Evolutionary conservation across 2,329 filamentous ascomycete genomes (phyloP), one percentile per base, ranked within the genome.

Genomic region (Calonectria hawksworthii): DNA sequence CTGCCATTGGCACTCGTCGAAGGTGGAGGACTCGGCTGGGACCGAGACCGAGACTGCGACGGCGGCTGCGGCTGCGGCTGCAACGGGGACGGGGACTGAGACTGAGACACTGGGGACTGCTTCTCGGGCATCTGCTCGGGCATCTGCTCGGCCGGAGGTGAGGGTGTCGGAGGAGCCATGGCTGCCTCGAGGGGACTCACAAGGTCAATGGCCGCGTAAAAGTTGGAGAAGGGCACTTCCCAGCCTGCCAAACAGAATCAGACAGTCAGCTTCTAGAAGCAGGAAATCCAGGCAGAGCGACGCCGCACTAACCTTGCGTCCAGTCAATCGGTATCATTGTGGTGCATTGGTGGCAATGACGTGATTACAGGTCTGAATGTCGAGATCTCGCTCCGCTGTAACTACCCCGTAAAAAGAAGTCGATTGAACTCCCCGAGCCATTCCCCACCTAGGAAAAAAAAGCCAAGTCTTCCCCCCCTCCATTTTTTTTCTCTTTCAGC

Each of bases 321-420:
- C 73, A 70, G 52, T 61, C 75, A 52, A 30, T 68, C 67, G 68
- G 74, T 56, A 74, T 66, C 65, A 41, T 70, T 11, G 28, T 59
- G 52, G 52, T 74, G 72, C 41, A 70, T 70, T 70, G 72, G 67
- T n/a, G 64, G 56, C 59, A 23, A 80, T 80, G 78, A 64, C 77
- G 78, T 79, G 78, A 76, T 80, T 52, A 70, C 41, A 75, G 70
- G 68, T 74, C 59, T 65, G 23, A 61, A 78, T 77, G 73, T 78
- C 78, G 72, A 56, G 23, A 66, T 67, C 51, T 44, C 50, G 51
- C 47, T 28, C 32, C 61, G 51, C 38, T 52, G 56, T 54, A 72
- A 61, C 54, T 68, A 68, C 70, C 64, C 70, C 70, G 34, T 64
- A 70, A 61, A 68, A 72, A 52, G 44, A 21, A 11, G 44, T 8